Evolutionary conservation across 179 eudicot species (phyloP).

Genomic region (Spergularia azorica): DNA sequence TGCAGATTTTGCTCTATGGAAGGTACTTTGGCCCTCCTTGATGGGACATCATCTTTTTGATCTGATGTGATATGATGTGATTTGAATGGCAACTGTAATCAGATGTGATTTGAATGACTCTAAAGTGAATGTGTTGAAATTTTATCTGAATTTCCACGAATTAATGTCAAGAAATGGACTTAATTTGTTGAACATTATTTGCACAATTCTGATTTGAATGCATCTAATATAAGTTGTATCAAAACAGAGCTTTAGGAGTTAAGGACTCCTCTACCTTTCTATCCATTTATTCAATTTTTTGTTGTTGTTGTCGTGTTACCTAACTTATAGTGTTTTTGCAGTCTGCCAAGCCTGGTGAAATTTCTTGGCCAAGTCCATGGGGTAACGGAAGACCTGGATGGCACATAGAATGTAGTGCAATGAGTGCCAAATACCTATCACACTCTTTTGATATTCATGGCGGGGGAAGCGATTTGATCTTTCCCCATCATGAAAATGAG

Average conservation of each 20-base stretch:
- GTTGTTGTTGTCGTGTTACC: background rate
- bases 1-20: constrained; percentile 99
- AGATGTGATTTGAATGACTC: too few species aligned
- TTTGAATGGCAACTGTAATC: too few species aligned
- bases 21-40: constrained; percentile 38
- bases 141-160: too few species aligned
- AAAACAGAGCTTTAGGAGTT: background rate
- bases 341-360: constrained; percentile 97
- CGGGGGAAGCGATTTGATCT: constrained; percentile 88
- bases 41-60: too few species aligned
- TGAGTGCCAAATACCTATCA: constrained; percentile 80
- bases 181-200: too few species aligned
- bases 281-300: constrained; percentile 1
- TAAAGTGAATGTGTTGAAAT: too few species aligned
- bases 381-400: constrained; percentile 99
- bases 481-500: constrained; percentile 98
- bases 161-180: too few species aligned
- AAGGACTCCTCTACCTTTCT: background rate
- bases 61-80: too few species aligned
- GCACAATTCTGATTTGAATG: too few species aligned
- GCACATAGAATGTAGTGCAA: constrained; percentile 99
- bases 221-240: too few species aligned
- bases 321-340: constrained; percentile 29
- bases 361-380: constrained; percentile 94
- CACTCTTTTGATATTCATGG: constrained; percentile 88